Base-by-base conservation (phyloP, 148 eudicot species). In the Chenopodium album region DNA sequence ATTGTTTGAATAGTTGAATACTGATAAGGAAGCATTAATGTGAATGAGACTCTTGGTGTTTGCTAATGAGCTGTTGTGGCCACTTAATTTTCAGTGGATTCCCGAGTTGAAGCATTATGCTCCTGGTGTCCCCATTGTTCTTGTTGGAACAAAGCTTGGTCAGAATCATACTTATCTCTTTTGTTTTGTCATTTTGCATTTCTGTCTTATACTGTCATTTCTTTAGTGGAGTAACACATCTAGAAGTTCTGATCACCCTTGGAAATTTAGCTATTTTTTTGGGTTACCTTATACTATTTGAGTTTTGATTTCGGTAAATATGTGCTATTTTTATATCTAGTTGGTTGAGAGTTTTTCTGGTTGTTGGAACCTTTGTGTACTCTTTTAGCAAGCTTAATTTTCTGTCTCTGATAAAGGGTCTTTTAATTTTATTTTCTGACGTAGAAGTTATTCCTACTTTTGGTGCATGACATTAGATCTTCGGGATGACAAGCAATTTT, bases 81-180 rank as follows among this genome's bases (percentile, higher is more conserved):
- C 67, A 71, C 66, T 82, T 74, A 20, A 75, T 79, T 86, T 87
- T 59, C 93, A 95, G 99, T 95, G 99, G 99, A 95, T 95, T 79
- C 98, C 99, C 4, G 99, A 95, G 86, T 89, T 95, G 94, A 92
- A 93, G 92, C 99, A 95, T 84, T 95, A 95, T 85, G 99, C 99
- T 65, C 99, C 99, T 75, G 99, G 99, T 52, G 97, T 95, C 75
- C 99, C 99, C 66, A 95, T 95, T 59, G 91, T 95, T 88, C 93
- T 95, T 80, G 99, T 95, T 81, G 99, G 99, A 78, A 95, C 99
- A 77, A 95, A 95, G 83, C 93, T 95, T 68, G 99, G 99, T 95
- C 81, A 91, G 99, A 75, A 85, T 73, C 67, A 63, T 79, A 34
- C 69, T 72, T 78, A 59, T 60, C 50, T 80, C 72, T 26, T 71